Conservation (phyloP, 495 filamentous ascomycete species). For the Neurospora pannonica region DNA sequence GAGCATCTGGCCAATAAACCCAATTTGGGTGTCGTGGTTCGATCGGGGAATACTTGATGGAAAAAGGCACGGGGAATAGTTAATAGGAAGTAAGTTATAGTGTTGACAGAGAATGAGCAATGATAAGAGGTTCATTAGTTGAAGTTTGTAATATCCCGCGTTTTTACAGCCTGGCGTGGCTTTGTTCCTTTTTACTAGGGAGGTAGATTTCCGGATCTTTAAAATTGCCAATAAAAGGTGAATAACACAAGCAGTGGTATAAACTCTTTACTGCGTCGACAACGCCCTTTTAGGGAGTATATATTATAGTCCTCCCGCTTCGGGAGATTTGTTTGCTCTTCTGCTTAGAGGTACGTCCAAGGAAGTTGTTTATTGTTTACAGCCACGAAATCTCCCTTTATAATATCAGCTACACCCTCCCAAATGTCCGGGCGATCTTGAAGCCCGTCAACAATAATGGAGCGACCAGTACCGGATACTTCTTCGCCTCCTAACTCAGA, state of each 20-base stretch:
- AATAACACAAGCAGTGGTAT: background rate
- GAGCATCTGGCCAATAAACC: no score
- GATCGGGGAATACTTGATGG: no score
- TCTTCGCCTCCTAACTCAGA: background rate
- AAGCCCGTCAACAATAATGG: background rate
- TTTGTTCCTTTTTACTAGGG: background rate
- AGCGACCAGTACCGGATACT: fast-evolving
- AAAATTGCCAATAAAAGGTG: background rate
- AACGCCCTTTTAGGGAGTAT: background rate
- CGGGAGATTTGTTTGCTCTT: background rate
- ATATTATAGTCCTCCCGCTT: background rate
- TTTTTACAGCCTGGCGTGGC: background rate
- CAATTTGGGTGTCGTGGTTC: no score
- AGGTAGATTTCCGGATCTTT: background rate
- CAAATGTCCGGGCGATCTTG: no score
- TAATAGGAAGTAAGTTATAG: no score
- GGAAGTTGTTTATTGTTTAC: background rate
- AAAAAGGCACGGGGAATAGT: no score
- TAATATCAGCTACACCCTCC: no score
- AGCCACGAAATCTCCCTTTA: background rate
- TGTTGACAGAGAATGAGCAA: no score
- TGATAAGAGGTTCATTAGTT: no score
- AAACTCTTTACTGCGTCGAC: background rate
- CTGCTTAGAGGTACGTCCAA: background rate
- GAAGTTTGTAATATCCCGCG: no score